phyloP scores from a whole-genome alignment of 169 alveolate species.

The Cryptosporidium meleagridis region DNA sequence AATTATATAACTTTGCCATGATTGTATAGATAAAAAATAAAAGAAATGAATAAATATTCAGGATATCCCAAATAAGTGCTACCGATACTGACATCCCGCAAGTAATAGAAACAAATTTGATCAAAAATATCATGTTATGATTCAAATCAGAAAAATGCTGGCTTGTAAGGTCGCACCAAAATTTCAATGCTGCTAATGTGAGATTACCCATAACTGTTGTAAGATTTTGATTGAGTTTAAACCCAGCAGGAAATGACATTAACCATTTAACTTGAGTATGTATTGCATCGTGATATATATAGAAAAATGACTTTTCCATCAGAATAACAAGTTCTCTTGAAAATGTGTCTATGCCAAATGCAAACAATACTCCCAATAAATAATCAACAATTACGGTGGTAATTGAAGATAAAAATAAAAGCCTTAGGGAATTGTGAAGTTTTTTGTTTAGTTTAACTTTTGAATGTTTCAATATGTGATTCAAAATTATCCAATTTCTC shows the following conservation, averaged over 20 bases:
- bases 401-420: conserved; percentile 35
- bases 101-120: conserved; percentile 42
- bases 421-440: conserved; percentile 16
- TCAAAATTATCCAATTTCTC: conserved; percentile 61
- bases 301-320: conserved; percentile 48
- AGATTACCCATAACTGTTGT: conserved; percentile 52
- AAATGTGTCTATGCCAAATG: conserved; percentile 43
- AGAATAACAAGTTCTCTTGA: conserved; percentile 38
- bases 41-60: conserved; percentile 51
- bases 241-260: conserved; percentile 68
- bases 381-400: conserved; percentile 54
- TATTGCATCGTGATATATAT: conserved; percentile 66
- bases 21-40: conserved; percentile 43
- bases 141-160: conserved; percentile 58
- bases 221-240: conserved; percentile 45
- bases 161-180: conserved; percentile 69
- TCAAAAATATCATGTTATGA: conserved; percentile 50
- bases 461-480: neutral
- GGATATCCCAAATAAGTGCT: conserved; percentile 66
- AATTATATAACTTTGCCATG: conserved; percentile 29
- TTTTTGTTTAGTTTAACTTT: conserved; percentile 8
- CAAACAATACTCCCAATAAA: conserved; percentile 44
- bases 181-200: conserved; percentile 48
- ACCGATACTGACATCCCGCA: conserved; percentile 65
- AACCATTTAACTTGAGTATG: conserved; percentile 69